Conservation (phyloP, 768 basidiomycete species). For the Naganishia randhawae region DNA sequence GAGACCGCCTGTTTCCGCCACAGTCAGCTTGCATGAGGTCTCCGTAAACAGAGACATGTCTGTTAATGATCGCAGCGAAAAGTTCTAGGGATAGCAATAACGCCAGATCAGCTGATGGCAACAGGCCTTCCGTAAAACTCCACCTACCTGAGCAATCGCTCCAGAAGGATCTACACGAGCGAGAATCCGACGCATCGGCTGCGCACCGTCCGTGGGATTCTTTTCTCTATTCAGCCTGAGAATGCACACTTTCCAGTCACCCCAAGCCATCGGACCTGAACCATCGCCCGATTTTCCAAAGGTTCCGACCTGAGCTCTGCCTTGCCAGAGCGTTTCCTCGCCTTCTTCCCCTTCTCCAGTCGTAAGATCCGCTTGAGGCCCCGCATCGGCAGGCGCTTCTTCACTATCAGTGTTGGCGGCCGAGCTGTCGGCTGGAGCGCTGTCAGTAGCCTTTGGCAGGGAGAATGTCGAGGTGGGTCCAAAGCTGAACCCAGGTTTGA, state of each 20-base stretch:
- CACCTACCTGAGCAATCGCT: constrained; percentile 22
- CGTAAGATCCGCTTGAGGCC: not conserved
- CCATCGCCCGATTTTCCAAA: constrained; percentile 19
- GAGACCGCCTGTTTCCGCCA: constrained; percentile 22
- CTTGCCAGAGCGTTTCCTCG: constrained; percentile 30
- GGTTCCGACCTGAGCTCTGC: constrained; percentile 12
- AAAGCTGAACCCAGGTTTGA: constrained; percentile 25
- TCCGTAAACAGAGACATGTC: constrained; percentile 15
- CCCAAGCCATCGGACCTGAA: constrained; percentile 10
- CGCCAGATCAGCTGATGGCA: not conserved
- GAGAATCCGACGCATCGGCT: constrained; percentile 26
- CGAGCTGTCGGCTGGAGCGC: not conserved
- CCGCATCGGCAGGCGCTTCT: constrained; percentile 4
- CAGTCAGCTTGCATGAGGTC: constrained; percentile 20
- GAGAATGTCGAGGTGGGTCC: constrained; percentile 1
- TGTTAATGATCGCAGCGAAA: constrained; percentile 24
- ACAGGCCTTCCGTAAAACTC: not conserved
- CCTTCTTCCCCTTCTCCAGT: constrained; percentile 28
- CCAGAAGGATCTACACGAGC: constrained; percentile 26
- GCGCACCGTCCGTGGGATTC: constrained; percentile 7
- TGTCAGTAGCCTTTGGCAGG: not conserved
- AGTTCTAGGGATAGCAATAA: constrained; percentile 17
- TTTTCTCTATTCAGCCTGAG: constrained; percentile 27
- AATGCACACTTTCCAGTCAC: constrained; percentile 18
- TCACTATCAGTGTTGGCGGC: constrained; percentile 14